phyloP scores from a whole-genome alignment of 2,329 filamentous ascomycete genomes.

The Ilyonectria robusta region DNA sequence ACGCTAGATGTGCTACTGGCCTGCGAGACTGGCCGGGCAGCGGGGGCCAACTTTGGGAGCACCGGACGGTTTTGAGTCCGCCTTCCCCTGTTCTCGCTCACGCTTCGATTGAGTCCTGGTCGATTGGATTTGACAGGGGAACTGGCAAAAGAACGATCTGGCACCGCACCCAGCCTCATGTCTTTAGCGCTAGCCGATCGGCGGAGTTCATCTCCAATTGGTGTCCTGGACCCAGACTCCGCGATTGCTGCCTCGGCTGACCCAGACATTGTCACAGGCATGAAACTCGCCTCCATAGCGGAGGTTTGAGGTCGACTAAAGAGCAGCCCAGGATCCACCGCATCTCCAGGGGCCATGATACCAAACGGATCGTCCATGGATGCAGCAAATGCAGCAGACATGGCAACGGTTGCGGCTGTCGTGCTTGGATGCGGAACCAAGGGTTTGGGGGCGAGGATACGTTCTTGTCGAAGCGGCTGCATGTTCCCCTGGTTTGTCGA shows the following conservation, averaged over 20 bases:
- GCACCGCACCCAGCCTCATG: slow-evolving; percentile 56
- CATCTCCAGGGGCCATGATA: slow-evolving; percentile 60
- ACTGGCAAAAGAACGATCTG: slow-evolving; percentile 59
- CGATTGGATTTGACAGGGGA: slow-evolving; percentile 68
- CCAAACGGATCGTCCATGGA: slow-evolving; percentile 67
- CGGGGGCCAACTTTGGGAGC: slow-evolving; percentile 64
- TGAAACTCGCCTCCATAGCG: slow-evolving; percentile 58
- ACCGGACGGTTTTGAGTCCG: slow-evolving; percentile 57
- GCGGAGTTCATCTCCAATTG: slow-evolving; percentile 56
- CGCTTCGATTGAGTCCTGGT: slow-evolving; percentile 67
- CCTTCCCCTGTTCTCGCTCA: slow-evolving; percentile 67
- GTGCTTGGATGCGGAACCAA: slow-evolving; percentile 51
- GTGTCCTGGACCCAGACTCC: slow-evolving; percentile 44
- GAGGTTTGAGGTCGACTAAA: slow-evolving; percentile 68
- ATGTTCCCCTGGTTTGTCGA: slow-evolving; percentile 54
- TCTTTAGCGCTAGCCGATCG: slow-evolving; percentile 63
- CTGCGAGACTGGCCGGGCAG: slow-evolving; percentile 55
- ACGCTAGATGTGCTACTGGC: slow-evolving; percentile 49
- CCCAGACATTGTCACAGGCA: slow-evolving; percentile 47
- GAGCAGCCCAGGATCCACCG: slow-evolving; percentile 73
- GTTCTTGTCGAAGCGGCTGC: slow-evolving; percentile 58
- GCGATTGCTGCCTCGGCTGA: slow-evolving; percentile 48
- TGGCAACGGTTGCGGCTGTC: slow-evolving; percentile 47
- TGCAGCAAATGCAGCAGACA: slow-evolving; percentile 59
- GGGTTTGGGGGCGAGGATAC: slow-evolving; percentile 66